phyloP scores from a whole-genome alignment of 2,329 filamentous ascomycete genomes.

The Drechslerella dactyloides region DNA sequence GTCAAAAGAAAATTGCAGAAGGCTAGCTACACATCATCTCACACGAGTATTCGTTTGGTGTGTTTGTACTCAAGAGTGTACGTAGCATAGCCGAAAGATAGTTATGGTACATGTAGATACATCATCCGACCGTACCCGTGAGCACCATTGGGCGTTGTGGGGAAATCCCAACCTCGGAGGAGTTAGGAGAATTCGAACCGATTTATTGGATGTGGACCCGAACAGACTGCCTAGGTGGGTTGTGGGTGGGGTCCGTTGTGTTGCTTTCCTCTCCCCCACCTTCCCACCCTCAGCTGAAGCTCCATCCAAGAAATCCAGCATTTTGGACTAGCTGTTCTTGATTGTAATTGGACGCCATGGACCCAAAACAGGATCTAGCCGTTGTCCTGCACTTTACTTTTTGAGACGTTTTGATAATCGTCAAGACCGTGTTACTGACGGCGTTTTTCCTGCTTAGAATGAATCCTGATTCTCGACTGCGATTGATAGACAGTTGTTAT shows the following conservation, averaged over 20 bases:
- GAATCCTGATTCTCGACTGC: not conserved
- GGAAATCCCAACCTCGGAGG: constrained; percentile 44
- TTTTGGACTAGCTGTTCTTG: constrained; percentile 22
- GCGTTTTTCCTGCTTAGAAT: not conserved
- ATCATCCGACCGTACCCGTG: constrained; percentile 49
- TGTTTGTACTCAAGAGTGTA: not conserved
- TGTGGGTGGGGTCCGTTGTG: constrained; percentile 33
- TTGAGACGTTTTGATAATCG: not conserved
- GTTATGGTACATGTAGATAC: constrained; percentile 5
- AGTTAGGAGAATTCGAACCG: constrained; percentile 49
- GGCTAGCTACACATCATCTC: not conserved
- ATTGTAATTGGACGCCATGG: constrained; percentile 35
- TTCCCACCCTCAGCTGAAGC: constrained; percentile 39
- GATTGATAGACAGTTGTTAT: not conserved
- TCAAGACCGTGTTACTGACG: not conserved
- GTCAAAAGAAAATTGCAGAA: not conserved
- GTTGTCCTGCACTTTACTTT: constrained; percentile 9
- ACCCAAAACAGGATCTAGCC: constrained; percentile 22
- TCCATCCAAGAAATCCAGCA: constrained; percentile 16
- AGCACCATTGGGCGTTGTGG: constrained; percentile 24
- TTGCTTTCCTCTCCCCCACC: constrained; percentile 11
- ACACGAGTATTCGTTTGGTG: not conserved
- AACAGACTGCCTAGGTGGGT: constrained; percentile 22
- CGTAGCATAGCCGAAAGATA: constrained; percentile 21
- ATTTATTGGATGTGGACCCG: constrained; percentile 50